Evolutionary conservation across 2,329 filamentous ascomycete genomes (phyloP), one percentile per base, ranked within the genome.

Genomic region (Didymella lethalis): DNA sequence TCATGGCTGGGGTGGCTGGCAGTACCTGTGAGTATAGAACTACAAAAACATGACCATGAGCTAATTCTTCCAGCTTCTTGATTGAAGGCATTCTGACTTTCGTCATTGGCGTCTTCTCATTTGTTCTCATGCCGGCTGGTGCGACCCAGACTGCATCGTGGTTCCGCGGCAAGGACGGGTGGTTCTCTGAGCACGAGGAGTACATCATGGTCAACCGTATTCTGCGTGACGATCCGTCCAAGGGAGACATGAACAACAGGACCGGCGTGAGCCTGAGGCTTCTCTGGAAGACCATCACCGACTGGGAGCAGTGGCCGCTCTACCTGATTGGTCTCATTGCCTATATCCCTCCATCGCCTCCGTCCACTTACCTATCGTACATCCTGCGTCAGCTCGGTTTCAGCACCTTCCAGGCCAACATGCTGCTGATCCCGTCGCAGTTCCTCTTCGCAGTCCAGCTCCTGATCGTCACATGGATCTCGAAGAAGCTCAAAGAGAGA

Each of bases 131-230:
- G 81, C 85, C 85, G 2, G 70, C 75, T 0, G 74, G 70, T n/a
- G 66, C 73, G 2, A 61, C 57, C 3, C 81, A 86, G 61, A 88
- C 85, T 0, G 80, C 79, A 41, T 83, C 79, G 45, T 85, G 83
- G 82, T 85, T 85, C 66, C 81, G 85, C 11, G 69, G 71, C 7
- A 85, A 84, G 11, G 82, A 84, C 52, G 87, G 86, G 0, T 89
- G 86, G 84, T 89, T 89, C 71, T 83, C 68, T 2, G 84, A 87
- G 44, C 81, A 81, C 2, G 87, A 81, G 2, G 86, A 89, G 65
- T 78, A 79, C 50, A 89, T 89, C 64, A 82, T 88, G 60, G 85
- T 89, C 26, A 89, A 88, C 64, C 79, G 86, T 0, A 77, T 86
- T 10, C 77, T 88, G 0, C 83, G 87, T 1, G 87, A 89, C 44